A percentile compares a stretch with the other conserved stretches of the same genome.
Evolutionary conservation across 2,329 filamentous ascomycete genomes (phyloP).

Genomic region (Colletotrichum magnum): DNA sequence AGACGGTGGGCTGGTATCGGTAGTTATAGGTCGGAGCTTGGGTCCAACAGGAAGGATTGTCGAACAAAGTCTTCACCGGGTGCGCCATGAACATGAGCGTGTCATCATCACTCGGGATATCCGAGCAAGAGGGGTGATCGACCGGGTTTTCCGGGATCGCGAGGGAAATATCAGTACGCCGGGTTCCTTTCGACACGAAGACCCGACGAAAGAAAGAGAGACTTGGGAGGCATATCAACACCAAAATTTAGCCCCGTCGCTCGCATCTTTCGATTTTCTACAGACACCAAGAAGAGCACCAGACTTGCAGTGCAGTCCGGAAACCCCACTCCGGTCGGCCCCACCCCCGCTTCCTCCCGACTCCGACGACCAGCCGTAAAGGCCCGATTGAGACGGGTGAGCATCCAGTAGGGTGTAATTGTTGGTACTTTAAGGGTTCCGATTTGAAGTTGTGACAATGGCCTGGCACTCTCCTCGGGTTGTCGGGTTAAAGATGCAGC

Average conservation of each 20-base stretch:
- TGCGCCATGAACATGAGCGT: neutral
- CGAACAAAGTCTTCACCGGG: neutral
- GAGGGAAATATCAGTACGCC: neutral
- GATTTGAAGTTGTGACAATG: neutral
- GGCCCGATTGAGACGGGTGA: neutral
- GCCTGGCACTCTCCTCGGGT: slow-evolving; percentile 2
- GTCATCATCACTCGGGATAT: neutral
- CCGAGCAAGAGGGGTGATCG: neutral
- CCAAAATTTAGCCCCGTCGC: too few relatives aligned
- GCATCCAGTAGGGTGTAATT: neutral
- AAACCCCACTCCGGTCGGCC: neutral
- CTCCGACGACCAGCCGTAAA: neutral
- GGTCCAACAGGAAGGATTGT: neutral
- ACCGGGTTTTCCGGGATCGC: slow-evolving; percentile 8
- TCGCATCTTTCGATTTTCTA: too few relatives aligned
- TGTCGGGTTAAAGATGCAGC: slow-evolving; percentile 33
- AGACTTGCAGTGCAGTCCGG: too few relatives aligned
- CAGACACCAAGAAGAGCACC: too few relatives aligned
- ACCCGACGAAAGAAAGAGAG: too few relatives aligned
- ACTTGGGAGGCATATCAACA: too few relatives aligned
- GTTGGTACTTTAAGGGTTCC: neutral
- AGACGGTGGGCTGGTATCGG: neutral
- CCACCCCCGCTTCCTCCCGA: slow-evolving; percentile 2
- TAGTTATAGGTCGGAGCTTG: neutral
- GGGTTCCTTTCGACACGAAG: too few relatives aligned